phyloP scores from a whole-genome alignment of 257 asterid genomes.

The Rhazya stricta region DNA sequence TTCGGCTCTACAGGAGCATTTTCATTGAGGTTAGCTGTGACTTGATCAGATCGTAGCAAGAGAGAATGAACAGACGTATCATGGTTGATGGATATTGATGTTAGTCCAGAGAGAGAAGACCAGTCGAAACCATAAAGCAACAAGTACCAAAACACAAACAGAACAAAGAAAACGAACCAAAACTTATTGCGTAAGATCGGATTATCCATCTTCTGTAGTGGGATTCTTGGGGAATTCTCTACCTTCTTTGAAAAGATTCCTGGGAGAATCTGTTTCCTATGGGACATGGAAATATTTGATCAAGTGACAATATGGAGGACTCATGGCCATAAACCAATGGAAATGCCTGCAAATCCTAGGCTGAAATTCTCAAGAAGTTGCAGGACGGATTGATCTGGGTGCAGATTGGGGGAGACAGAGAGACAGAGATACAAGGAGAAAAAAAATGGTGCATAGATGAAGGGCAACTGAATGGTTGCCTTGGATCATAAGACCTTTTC shows the following conservation, averaged over 20 bases:
- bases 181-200: conserved; percentile 39
- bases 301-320: not conserved
- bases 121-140: conserved; percentile 58
- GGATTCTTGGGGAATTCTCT: conserved; percentile 6
- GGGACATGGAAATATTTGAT: conserved; percentile 25
- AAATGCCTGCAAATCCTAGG: not conserved
- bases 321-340: not conserved
- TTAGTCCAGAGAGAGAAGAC: conserved; percentile 42
- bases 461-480: not conserved
- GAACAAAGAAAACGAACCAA: conserved; percentile 43
- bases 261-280: conserved; percentile 8
- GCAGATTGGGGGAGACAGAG: not conserved
- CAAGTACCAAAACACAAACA: conserved; percentile 66
- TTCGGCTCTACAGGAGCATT: not conserved
- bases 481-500: not conserved
- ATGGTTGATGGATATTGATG: conserved; percentile 23
- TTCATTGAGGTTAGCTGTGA: not conserved
- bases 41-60: not conserved
- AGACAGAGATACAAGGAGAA: not conserved
- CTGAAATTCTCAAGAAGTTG: not conserved
- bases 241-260: conserved; percentile 3
- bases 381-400: not conserved
- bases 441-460: conserved; percentile 3
- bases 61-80: conserved; percentile 19
- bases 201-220: conserved; percentile 34